Base-by-base conservation (phyloP, 306 rosid species). In the Pterocarpus santalinus region DNA sequence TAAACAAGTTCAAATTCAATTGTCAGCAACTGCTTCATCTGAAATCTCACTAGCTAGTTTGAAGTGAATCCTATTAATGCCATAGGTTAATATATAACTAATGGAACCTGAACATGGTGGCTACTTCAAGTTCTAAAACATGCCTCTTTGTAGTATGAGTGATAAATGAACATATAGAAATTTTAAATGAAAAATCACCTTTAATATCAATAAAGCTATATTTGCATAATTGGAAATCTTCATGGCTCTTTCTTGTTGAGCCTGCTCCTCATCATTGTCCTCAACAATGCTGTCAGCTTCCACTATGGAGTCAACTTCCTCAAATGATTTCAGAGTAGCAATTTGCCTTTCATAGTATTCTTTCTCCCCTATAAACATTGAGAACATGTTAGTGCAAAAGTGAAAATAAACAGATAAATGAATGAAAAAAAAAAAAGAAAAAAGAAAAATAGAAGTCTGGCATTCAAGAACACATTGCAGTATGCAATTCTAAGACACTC, bases 271-370 rank as follows among this genome's bases (percentile, higher is more conserved):
- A 11, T 46, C 22, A 11, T 85, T 7, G 51, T 82, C 84, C 72
- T 67, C 89, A 65, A 33, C 81, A 51, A 7, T 15, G 49, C 64
- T 58, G 2, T 80, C 79, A 30, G 87, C 73, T 36, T 68, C 43
- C 56, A 81, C 86, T 69, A 88, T 30, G 9, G 87, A 8, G 41
- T 91, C 94, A 32, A 90, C 94, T 78, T 91, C 94, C 74, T 91
- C 91, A 82, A 91, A 91, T 3, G 97, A 91, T 53, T 85, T 82
- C 17, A 91, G 84, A n/a, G 97, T 91, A 7, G 94, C 88, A 35
- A 90, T 71, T 81, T 90, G 94, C 70, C 51, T 87, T 63, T 88
- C 94, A 49, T 91, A 91, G 72, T 91, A 91, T 9, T 91, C 91
- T 66, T 81, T 90, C 86, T 87, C 97, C 11, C 91, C 97, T 91